These are phyloP conservation scores for Colletotrichum camelliae DNA, from an alignment of 2,329 filamentous ascomycete genomes.

Conservation along the genomic window DNA sequence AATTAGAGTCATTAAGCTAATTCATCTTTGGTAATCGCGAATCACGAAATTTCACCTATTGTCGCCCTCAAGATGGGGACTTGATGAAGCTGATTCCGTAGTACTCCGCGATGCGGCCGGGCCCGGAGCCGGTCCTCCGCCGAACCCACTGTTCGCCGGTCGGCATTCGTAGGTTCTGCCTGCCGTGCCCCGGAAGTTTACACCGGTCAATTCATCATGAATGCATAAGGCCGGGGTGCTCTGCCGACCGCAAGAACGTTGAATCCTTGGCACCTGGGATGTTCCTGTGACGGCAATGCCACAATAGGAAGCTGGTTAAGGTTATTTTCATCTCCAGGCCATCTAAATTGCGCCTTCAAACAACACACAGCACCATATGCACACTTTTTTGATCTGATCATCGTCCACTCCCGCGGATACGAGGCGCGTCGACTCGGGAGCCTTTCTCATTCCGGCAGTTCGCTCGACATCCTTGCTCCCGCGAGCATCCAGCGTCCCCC, in stretches of 20 bases:
- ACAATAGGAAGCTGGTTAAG: background rate
- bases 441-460: constrained; percentile 8
- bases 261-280: background rate
- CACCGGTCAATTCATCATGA: accelerated
- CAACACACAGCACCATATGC: background rate
- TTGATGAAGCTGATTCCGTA: too few relatives aligned
- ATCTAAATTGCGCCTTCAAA: background rate
- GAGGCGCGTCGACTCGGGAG: background rate
- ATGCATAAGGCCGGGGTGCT: accelerated
- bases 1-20: background rate
- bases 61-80: too few relatives aligned
- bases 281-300: background rate
- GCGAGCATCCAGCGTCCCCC: background rate
- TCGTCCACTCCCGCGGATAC: background rate
- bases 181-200: background rate
- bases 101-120: too few relatives aligned
- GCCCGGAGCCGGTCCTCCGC: too few relatives aligned
- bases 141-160: too few relatives aligned
- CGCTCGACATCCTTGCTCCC: background rate
- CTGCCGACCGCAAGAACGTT: background rate
- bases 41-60: too few relatives aligned
- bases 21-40: accelerated
- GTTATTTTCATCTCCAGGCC: accelerated
- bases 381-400: background rate
- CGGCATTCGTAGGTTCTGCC: too few relatives aligned